Evolutionary conservation across 2,329 filamentous ascomycete genomes (phyloP).

Genomic region (Gremmenia infestans): DNA sequence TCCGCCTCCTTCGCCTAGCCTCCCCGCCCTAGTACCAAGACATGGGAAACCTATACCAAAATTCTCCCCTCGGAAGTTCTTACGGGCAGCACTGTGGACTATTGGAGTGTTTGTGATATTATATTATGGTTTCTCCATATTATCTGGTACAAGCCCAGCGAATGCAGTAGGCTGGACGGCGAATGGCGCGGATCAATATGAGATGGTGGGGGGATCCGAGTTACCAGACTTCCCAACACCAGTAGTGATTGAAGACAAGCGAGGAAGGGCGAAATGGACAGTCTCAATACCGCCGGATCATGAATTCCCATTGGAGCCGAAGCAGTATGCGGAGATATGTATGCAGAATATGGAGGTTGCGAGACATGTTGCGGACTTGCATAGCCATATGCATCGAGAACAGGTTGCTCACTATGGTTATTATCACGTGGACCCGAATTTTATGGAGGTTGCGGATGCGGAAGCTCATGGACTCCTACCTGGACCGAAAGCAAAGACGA

Average conservation of each 20-base stretch:
- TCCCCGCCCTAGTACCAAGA: conserved; percentile 63
- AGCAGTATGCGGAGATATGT: conserved; percentile 67
- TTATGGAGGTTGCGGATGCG: conserved; percentile 70
- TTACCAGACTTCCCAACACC: conserved; percentile 71
- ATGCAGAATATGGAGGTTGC: conserved; percentile 62
- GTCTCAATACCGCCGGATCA: conserved; percentile 67
- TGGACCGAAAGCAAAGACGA: conserved; percentile 32
- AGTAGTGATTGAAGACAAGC: conserved; percentile 61
- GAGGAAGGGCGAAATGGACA: conserved; percentile 69
- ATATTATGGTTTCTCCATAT: conserved; percentile 40
- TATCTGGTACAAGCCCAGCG: conserved; percentile 31
- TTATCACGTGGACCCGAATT: conserved; percentile 61
- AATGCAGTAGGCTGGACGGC: conserved; percentile 37
- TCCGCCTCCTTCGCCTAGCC: conserved; percentile 64
- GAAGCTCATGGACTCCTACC: conserved; percentile 58
- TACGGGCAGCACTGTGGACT: conserved; percentile 44
- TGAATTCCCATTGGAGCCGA: conserved; percentile 60
- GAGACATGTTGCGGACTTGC: conserved; percentile 48
- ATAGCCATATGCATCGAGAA: conserved; percentile 37
- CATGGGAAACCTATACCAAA: conserved; percentile 56
- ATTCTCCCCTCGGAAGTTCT: conserved; percentile 20
- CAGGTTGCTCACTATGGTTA: conserved; percentile 47
- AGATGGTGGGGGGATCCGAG: conserved; percentile 60
- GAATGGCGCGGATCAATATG: conserved; percentile 46
- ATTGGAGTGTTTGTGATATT: conserved; percentile 45